These are phyloP conservation scores for Helotiales sp. DNA, from an alignment of 2,329 filamentous ascomycete genomes.

Conservation along the genomic window DNA sequence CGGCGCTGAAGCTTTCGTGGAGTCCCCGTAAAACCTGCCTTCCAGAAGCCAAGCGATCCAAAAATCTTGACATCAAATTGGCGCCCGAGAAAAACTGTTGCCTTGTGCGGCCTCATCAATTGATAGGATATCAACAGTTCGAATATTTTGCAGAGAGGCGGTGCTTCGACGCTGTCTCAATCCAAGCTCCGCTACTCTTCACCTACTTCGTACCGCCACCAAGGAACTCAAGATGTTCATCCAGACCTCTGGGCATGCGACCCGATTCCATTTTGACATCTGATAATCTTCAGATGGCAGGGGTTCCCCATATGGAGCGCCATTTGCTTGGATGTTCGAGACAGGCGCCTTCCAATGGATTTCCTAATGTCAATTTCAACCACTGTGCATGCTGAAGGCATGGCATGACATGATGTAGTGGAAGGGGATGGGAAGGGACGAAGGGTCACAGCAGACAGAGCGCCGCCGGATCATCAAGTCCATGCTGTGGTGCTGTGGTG, in stretches of 20 bases:
- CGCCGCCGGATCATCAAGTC: background rate
- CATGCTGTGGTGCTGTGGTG: background rate
- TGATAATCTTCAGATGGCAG: background rate
- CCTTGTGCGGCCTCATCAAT: background rate
- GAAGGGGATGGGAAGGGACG: too few relatives aligned
- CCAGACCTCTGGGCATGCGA: background rate
- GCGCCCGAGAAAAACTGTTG: background rate
- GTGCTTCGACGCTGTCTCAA: background rate
- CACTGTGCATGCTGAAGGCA: background rate
- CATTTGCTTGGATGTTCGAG: background rate
- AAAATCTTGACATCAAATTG: background rate
- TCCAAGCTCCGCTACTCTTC: background rate
- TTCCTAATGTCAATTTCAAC: background rate
- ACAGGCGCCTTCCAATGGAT: conserved; percentile 1
- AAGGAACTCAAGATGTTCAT: background rate
- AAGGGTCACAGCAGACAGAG: background rate
- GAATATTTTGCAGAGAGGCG: background rate
- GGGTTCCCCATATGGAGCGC: background rate
- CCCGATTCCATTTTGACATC: background rate
- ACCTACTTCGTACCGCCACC: background rate
- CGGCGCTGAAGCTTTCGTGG: too few relatives aligned
- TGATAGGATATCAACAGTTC: background rate
- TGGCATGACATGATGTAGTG: background rate
- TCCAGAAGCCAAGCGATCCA: conserved; percentile 1
- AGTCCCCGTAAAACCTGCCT: background rate